Evolutionary conservation across 441 rosid genomes (phyloP), one percentile per base, ranked within the genome.

Genomic region (Theobroma grandiflorum): DNA sequence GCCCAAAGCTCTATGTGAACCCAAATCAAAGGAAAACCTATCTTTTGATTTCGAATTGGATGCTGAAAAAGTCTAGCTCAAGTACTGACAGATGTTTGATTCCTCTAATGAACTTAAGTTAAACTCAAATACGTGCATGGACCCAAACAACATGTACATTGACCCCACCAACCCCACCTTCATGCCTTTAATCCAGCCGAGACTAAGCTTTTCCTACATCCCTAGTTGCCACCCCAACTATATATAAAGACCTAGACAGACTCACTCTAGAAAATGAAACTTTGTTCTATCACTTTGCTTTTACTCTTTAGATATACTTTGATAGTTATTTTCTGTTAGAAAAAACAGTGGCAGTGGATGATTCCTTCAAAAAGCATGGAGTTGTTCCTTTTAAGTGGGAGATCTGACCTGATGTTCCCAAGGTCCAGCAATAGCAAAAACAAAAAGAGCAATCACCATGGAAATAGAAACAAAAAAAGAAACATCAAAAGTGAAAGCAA

Each of bases 381-480:
- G 81, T 93, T 0, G 72, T 94, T 59, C 99, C 99, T 12, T 96
- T 96, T 83, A 94, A 94, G 78, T 96, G 98, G 99, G 99, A 96
- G 92, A 83, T 93, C 88, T 94, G n/a, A n/a, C 98, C 99, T 64
- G 99, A 98, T 16, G 95, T 96, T 3, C 99, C 99, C 81, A 94
- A 92, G 81, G 83, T 82, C 89, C 92, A 86, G 47, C 84, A 64
- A 73, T 88, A 80, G 9, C 87, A 47, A 16, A 78, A 84, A 72
- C 86, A 49, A 16, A 57, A 68, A 2, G 61, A 77, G 0, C 81
- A 50, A 3, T 80, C 78, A 0, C 78, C 81, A 3, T 67, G 16
- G 58, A 43, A 85, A 38, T 83, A 45, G 76, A 86, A 79, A 8
- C 87, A 45, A n/a, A n/a, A n/a, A n/a, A n/a, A n/a, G 18, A 77